Base-by-base conservation (phyloP, 768 basidiomycete species). In the Lactarius vividus region DNA sequence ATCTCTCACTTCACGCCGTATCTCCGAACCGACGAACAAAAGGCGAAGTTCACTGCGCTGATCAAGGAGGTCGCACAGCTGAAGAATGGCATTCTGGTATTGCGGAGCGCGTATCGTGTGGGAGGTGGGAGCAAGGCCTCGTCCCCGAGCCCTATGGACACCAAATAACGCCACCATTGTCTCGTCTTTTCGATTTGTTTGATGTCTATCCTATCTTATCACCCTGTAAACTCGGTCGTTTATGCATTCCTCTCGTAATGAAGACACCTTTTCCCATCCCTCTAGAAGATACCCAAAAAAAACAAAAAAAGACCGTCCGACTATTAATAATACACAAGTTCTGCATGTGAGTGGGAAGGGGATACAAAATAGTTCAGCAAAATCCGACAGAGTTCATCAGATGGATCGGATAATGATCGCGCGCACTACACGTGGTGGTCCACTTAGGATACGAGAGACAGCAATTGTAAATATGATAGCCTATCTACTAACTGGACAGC, bases 1-100 rank as follows among this genome's bases (percentile, higher is more conserved):
- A 92, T 93, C 67, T 84, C 85, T 59, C 83, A 91, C 73, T 94
- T 93, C 73, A 87, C 86, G 67, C 85, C 86, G 18, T 92, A 90
- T 71, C 74, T 93, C 60, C 87, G 84, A 35, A 86, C 87, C 71
- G 82, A 81, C 57, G 83, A 81, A 69, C 88, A 86, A 80, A 92
- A 92, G 81, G 73, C 75, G 57, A 85, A 82, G 75, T 92, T 94
- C 73, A 89, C 91, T n/a, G 82, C 80, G 11, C 81, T 94, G 75
- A 88, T 94, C 55, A 88, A 89, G 78, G 86, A 92, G 75, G 86
- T 92, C 54, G 92, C 91, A 23, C 80, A 84, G 74, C 74, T 92
- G 75, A 88, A 85, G 78, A 82, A 82, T 53, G 88, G 88, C 44
- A 79, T 85, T 33, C 77, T 93, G 59, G 79, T 85, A 20, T 75